A percentile compares a stretch with the other conserved stretches of the same genome.
These are phyloP conservation scores for Lathyrus sativus DNA, from an alignment of 306 rosid species.

Conservation along the genomic window DNA sequence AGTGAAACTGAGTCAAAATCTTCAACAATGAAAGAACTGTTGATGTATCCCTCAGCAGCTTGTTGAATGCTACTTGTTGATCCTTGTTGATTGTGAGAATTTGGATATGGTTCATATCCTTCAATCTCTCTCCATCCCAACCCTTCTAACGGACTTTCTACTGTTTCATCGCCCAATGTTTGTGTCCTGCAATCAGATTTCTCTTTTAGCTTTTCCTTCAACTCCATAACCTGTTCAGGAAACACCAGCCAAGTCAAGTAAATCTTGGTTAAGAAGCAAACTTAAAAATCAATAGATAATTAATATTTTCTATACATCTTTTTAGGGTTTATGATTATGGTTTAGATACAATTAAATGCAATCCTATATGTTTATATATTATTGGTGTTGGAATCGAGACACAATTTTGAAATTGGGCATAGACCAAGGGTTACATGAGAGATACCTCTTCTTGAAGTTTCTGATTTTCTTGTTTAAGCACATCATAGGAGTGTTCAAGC, in stretches of 20 bases:
- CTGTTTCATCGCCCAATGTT: slow-evolving; percentile 59
- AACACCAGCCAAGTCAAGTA: neutral
- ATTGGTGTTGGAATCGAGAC: too few species aligned
- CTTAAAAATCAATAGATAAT: too few species aligned
- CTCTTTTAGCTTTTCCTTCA: slow-evolving; percentile 62
- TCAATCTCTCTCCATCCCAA: slow-evolving; percentile 14
- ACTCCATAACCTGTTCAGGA: slow-evolving; percentile 49
- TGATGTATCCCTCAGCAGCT: slow-evolving; percentile 19
- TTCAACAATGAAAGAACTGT: slow-evolving; percentile 54
- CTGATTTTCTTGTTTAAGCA: slow-evolving; percentile 74
- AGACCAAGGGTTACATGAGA: neutral
- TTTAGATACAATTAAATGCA: too few species aligned
- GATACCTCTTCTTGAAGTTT: slow-evolving; percentile 81
- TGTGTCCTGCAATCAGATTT: slow-evolving; percentile 50
- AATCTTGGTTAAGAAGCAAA: neutral
- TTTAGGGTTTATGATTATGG: too few species aligned
- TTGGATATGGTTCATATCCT: too few species aligned
- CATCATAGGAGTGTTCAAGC: slow-evolving; percentile 67
- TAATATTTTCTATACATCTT: neutral
- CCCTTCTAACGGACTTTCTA: slow-evolving; percentile 51
- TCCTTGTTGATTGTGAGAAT: slow-evolving; percentile 46
- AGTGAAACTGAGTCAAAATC: slow-evolving; percentile 59
- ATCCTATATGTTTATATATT: too few species aligned
- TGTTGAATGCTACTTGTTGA: neutral
- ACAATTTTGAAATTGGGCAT: neutral